Base-by-base conservation (phyloP, 306 rosid genomes). In the Oxytropis ochrocephala region DNA sequence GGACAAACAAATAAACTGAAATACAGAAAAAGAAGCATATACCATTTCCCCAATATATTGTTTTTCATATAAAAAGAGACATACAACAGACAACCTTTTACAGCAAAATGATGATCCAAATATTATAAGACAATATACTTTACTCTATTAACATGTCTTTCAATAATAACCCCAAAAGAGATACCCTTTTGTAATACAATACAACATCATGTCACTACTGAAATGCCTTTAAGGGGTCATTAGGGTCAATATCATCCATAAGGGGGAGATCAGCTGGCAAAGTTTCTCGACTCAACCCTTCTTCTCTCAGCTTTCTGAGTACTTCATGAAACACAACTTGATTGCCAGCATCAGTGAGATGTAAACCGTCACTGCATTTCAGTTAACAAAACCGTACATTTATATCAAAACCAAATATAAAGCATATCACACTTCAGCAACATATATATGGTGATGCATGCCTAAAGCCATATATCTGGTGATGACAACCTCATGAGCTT, bases 331-430 rank as follows among this genome's bases (percentile, higher is more conserved):
- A 89, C 73, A 91, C 96, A n/a, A 89, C 27, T 72, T 53, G 73
- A 74, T 85, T 89, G 12, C 97, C 97, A 42, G 52, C 54, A 18
- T 19, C 77, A 33, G 84, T 62, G 5, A 91, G 94, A 83, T 91
- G 97, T 84, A 91, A 81, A 38, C 96, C 96, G 50, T 91, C 97
- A 42, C 96, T 91, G 88, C 81, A 75, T 77, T 58, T 53, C 18
- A 76, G 12, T 58, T 35, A n/a, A 21, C 11, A 54, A 50, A 76
- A 78, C 19, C 30, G 67, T n/a, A 49, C 4, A n/a, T 46, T 27
- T 43, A 39, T 63, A n/a, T 51, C 44, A 43, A n/a, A 14, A 38
- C 11, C 51, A 27, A 11, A 16, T 41, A 11, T 6, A 16, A 9
- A 27, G 5, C 16, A 52, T 18, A 52, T 32, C 41, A 19, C 19